Evolutionary conservation across 306 rosid species (phyloP).

Genomic region (Rosa lucieae): DNA sequence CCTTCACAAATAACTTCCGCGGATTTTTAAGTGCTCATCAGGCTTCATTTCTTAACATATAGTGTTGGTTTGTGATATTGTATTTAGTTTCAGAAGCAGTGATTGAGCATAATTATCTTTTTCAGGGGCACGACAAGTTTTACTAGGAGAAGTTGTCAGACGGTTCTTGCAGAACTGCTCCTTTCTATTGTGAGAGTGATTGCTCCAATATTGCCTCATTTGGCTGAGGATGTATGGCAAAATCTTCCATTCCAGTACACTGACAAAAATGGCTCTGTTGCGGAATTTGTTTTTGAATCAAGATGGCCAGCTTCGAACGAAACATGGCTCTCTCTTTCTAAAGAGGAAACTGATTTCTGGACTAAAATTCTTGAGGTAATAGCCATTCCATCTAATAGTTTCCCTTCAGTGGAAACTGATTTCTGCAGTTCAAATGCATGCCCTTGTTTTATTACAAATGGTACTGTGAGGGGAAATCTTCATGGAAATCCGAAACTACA

Average conservation of each 20-base stretch:
- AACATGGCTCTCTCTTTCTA: conserved; percentile 68
- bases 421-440: neutral
- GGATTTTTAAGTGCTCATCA: neutral
- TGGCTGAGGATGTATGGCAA: conserved; percentile 99
- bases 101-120: neutral
- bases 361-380: conserved; percentile 82
- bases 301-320: conserved; percentile 83
- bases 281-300: conserved; percentile 85
- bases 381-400: conserved; percentile 4
- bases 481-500: neutral
- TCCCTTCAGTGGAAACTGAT: neutral
- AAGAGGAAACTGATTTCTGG: conserved; percentile 77
- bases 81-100: neutral
- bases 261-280: conserved; percentile 63
- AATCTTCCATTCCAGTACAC: conserved; percentile 80
- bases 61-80: neutral
- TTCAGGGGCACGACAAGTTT: conserved; percentile 80
- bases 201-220: conserved; percentile 97
- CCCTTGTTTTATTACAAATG: neutral
- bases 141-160: conserved; percentile 94
- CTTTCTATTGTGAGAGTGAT: conserved; percentile 71
- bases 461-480: neutral
- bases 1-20: neutral
- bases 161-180: conserved; percentile 87
- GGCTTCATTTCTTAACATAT: neutral